These are phyloP conservation scores for Delitschia confertaspora DNA, from an alignment of 495 filamentous ascomycete species.

Conservation along the genomic window DNA sequence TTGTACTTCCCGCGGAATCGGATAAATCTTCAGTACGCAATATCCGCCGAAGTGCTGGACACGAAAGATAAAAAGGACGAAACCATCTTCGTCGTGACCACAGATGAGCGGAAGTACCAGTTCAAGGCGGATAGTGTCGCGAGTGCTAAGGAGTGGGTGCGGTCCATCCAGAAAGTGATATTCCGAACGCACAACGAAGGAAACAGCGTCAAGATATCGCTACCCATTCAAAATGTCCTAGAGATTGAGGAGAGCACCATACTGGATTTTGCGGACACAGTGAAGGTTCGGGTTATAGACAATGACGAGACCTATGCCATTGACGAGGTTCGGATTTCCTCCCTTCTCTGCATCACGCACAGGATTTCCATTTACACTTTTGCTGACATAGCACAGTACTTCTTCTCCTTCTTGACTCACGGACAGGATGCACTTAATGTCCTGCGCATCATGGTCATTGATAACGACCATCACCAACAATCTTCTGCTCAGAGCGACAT, in stretches of 20 bases:
- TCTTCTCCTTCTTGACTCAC: slow-evolving; percentile 88
- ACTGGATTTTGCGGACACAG: slow-evolving; percentile 85
- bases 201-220: slow-evolving; percentile 90
- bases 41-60: slow-evolving; percentile 64
- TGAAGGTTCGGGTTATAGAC: slow-evolving; percentile 87
- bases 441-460: slow-evolving; percentile 64
- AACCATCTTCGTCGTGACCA: slow-evolving; percentile 68
- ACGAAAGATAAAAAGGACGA: slow-evolving; percentile 66
- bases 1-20: slow-evolving; percentile 88
- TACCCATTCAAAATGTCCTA: slow-evolving; percentile 81
- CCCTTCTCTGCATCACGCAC: not conserved
- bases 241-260: slow-evolving; percentile 90
- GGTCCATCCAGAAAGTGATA: slow-evolving; percentile 85
- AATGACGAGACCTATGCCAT: slow-evolving; percentile 89
- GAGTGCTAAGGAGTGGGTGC: slow-evolving; percentile 97
- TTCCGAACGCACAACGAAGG: slow-evolving; percentile 94
- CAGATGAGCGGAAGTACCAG: slow-evolving; percentile 72
- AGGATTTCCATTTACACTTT: not conserved
- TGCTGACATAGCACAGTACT: slow-evolving; percentile 56
- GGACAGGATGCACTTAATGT: slow-evolving; percentile 78
- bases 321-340: slow-evolving; percentile 62
- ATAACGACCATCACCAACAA: slow-evolving; percentile 37
- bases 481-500: not conserved
- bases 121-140: slow-evolving; percentile 82
- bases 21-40: slow-evolving; percentile 86